phyloP scores from a whole-genome alignment of 768 basidiomycete genomes.

The Saitozyma sp. region DNA sequence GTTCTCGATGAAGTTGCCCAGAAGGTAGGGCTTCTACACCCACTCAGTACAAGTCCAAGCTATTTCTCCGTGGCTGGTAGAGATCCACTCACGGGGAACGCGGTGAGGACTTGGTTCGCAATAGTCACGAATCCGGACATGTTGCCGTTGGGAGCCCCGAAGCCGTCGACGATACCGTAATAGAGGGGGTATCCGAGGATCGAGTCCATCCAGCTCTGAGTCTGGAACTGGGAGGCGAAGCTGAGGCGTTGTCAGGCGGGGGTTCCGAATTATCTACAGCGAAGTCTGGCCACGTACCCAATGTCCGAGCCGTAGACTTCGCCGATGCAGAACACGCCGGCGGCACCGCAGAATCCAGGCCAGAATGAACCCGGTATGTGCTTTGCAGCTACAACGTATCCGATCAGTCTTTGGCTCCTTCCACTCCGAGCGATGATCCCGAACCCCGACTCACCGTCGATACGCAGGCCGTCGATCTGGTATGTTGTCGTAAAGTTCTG shows the following conservation, averaged over 20 bases:
- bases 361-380: constrained; percentile 76
- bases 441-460: constrained; percentile 57
- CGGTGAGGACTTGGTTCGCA: constrained; percentile 27
- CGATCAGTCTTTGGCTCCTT: constrained; percentile 21
- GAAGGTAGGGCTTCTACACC: constrained; percentile 25
- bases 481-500: constrained; percentile 66
- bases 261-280: constrained; percentile 3
- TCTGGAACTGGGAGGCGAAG: constrained; percentile 40
- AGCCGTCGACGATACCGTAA: constrained; percentile 39
- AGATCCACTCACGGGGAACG: constrained; percentile 34
- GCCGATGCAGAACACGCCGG: constrained; percentile 83
- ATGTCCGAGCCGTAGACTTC: constrained; percentile 71
- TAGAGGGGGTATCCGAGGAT: constrained; percentile 47
- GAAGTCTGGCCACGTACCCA: not conserved
- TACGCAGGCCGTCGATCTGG: constrained; percentile 78
- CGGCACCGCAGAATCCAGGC: constrained; percentile 69
- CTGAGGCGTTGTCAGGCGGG: not conserved
- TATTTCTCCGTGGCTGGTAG: not conserved
- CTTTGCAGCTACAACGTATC: constrained; percentile 55
- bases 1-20: constrained; percentile 50
- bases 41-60: not conserved
- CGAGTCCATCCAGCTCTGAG: constrained; percentile 43
- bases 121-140: constrained; percentile 45
- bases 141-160: constrained; percentile 39
- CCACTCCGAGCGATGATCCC: not conserved